phyloP scores from a whole-genome alignment of 108 stramenopile genomes.

The Schizochytrium sp. region DNA sequence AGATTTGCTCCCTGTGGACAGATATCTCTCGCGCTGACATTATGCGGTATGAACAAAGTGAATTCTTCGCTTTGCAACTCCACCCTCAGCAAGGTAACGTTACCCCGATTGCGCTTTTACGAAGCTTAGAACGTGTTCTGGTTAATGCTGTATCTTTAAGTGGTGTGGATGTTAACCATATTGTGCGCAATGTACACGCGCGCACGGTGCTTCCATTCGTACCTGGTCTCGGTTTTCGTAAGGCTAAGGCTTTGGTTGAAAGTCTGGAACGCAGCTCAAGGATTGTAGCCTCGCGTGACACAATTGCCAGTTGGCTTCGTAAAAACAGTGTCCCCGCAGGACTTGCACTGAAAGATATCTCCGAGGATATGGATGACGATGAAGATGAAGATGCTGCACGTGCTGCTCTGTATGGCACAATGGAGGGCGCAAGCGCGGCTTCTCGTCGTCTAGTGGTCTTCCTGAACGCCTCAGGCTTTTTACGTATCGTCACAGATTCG shows the following conservation, averaged over 20 bases:
- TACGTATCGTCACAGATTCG: conserved; percentile 74
- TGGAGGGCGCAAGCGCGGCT: conserved; percentile 26
- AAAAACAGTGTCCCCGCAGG: conserved; percentile 82
- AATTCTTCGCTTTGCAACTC: conserved; percentile 88
- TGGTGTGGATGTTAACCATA: conserved; percentile 89
- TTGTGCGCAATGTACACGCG: conserved; percentile 81
- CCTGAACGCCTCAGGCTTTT: conserved; percentile 89
- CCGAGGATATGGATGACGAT: conserved; percentile 78
- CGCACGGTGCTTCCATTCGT: conserved; percentile 86
- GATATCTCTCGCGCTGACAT: conserved; percentile 85
- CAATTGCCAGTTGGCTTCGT: conserved; percentile 72
- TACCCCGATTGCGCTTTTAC: conserved; percentile 82
- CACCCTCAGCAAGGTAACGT: conserved; percentile 88
- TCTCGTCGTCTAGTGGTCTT: conserved; percentile 86
- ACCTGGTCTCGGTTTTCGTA: conserved; percentile 92
- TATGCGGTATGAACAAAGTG: conserved; percentile 79
- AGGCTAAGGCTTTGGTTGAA: conserved; percentile 73
- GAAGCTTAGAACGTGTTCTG: conserved; percentile 85
- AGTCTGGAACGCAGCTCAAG: conserved; percentile 35
- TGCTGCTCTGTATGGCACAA: background rate
- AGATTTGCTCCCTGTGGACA: conserved; percentile 88
- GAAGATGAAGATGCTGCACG: background rate
- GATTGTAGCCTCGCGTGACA: conserved; percentile 39
- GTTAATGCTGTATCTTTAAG: conserved; percentile 85
- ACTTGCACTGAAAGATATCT: conserved; percentile 78